Evolutionary conservation across 257 asterid genomes (phyloP).

Genomic region (Primulina huaijiensis): DNA sequence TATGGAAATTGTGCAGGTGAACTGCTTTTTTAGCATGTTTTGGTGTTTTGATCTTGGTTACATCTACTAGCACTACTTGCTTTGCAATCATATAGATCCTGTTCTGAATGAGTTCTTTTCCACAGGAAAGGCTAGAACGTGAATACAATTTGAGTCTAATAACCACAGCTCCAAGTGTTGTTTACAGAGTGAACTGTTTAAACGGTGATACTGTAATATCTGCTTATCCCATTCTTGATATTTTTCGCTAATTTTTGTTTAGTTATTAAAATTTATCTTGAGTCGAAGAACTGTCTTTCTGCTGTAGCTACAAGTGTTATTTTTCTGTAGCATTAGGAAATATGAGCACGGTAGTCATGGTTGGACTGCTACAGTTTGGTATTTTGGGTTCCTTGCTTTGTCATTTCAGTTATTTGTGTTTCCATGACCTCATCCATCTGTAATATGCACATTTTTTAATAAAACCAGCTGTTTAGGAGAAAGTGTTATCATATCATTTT

Average conservation of each 20-base stretch:
- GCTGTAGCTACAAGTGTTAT: conserved; percentile 8
- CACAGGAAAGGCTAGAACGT: conserved; percentile 97
- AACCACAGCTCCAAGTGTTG: conserved; percentile 98
- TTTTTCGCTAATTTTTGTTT: conserved; percentile 17
- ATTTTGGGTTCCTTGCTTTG: conserved; percentile 5
- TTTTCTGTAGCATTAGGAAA: conserved; percentile 11
- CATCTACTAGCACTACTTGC: conserved; percentile 25
- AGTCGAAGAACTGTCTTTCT: conserved; percentile 2
- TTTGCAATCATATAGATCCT: conserved; percentile 15
- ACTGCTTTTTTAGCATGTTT: conserved; percentile 10
- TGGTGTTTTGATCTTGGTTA: conserved; percentile 20
- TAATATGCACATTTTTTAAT: conserved; percentile 7
- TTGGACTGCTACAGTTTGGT: conserved; percentile 1
- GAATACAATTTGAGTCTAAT: conserved; percentile 89
- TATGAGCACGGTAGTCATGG: background rate
- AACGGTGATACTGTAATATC: conserved; percentile 81
- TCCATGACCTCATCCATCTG: conserved; percentile 12
- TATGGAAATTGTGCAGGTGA: conserved; percentile 99
- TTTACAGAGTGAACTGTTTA: conserved; percentile 72
- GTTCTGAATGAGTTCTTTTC: conserved; percentile 28
- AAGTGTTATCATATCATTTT: background rate
- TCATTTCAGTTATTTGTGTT: background rate
- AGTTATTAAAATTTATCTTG: background rate
- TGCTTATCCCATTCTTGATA: conserved; percentile 36
- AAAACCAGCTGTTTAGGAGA: conserved; percentile 7